phyloP scores from a whole-genome alignment of 83 land plant species.

The Diphasiastrum complanatum region DNA sequence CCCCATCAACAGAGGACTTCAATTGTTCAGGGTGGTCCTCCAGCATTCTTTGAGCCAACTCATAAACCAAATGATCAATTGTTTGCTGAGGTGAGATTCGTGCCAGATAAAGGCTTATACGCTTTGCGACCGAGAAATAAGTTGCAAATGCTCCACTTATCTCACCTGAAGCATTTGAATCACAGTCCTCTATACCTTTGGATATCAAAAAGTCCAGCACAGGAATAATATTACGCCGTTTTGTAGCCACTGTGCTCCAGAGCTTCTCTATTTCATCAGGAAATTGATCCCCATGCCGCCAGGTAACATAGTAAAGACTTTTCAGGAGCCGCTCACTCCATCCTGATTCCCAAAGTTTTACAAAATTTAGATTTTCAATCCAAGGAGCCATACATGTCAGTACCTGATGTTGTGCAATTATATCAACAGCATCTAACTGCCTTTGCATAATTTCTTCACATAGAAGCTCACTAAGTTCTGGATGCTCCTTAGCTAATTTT shows the following conservation, averaged over 20 bases:
- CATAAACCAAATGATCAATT: conserved; percentile 94
- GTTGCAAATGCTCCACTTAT: conserved; percentile 95
- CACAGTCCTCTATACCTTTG: conserved; percentile 98
- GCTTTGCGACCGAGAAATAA: conserved; percentile 94
- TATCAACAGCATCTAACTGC: conserved; percentile 99
- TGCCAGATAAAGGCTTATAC: conserved; percentile 90
- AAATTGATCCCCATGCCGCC: conserved; percentile 97
- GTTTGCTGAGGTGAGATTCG: conserved; percentile 92
- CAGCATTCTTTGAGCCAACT: conserved; percentile 86
- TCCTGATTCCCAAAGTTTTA: conserved; percentile 69
- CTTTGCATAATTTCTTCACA: conserved; percentile 99
- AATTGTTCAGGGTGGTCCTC: conserved; percentile 78
- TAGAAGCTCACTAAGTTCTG: conserved; percentile 86
- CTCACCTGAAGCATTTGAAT: conserved; percentile 95
- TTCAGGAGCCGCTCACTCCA: conserved; percentile 94
- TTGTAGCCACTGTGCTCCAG: conserved; percentile 97
- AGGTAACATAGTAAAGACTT: conserved; percentile 94
- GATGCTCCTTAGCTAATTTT: conserved; percentile 95
- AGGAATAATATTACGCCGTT: conserved; percentile 77
- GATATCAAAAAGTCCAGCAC: conserved; percentile 88
- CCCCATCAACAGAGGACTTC: conserved; percentile 40
- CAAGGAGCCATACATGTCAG: conserved; percentile 99
- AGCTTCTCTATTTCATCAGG: conserved; percentile 99
- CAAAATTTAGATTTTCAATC: conserved; percentile 93
- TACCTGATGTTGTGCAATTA: conserved; percentile 99